These are phyloP conservation scores for Clausena lansium DNA, from an alignment of 345 rosid species.

Conservation along the genomic window DNA sequence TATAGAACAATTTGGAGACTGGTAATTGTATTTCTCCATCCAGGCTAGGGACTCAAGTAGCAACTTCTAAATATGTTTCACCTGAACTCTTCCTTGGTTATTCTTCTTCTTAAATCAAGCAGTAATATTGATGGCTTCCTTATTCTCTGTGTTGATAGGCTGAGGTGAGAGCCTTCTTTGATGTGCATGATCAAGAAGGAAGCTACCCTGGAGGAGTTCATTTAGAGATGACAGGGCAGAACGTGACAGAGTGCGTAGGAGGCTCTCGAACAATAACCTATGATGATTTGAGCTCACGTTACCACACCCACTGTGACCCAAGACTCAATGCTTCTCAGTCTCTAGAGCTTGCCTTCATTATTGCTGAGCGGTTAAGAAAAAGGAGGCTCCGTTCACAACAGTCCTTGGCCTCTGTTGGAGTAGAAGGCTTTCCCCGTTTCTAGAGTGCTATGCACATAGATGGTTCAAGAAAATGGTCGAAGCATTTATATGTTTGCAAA, in stretches of 20 bases:
- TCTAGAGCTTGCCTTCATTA: slow-evolving; percentile 39
- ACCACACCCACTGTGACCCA: slow-evolving; percentile 44
- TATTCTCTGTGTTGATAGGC: slow-evolving; percentile 24
- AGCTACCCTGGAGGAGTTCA: slow-evolving; percentile 40
- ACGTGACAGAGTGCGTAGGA: slow-evolving; percentile 41
- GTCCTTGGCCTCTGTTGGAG: slow-evolving; percentile 6
- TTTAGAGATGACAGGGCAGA: slow-evolving; percentile 43
- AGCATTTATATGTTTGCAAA: neutral
- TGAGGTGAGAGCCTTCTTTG: slow-evolving; percentile 40
- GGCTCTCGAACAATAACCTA: slow-evolving; percentile 41
- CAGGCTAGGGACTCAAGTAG: neutral
- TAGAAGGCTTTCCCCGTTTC: slow-evolving; percentile 2
- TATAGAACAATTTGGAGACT: neutral
- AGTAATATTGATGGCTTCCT: neutral
- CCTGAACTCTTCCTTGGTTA: neutral
- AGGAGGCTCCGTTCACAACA: slow-evolving; percentile 22
- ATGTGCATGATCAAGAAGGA: slow-evolving; percentile 45
- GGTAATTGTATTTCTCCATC: neutral
- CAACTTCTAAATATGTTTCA: neutral
- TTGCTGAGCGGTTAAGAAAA: slow-evolving; percentile 35
- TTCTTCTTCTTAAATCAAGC: neutral
- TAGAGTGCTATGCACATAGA: neutral
- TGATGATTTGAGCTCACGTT: slow-evolving; percentile 34
- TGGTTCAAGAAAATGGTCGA: neutral
- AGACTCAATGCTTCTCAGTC: slow-evolving; percentile 44